A percentile compares a stretch with the other conserved stretches of the same genome.
phyloP scores from a whole-genome alignment of 2,329 filamentous ascomycete genomes.

The Neoarthrinium moseri region DNA sequence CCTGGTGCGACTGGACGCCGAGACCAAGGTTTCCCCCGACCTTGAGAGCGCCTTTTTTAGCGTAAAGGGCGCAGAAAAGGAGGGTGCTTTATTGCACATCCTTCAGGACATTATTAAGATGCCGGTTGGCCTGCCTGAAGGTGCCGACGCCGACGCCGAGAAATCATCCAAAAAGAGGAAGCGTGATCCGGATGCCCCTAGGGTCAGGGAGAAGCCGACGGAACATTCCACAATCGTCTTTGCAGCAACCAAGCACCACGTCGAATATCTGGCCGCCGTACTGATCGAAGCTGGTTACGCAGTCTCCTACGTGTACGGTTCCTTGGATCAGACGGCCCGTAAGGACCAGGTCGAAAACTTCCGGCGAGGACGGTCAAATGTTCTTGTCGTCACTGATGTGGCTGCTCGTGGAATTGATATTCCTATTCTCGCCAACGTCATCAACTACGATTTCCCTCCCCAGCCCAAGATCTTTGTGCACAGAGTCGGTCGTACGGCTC shows the following conservation, averaged over 20 bases:
- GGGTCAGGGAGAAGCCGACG: slow-evolving; percentile 69
- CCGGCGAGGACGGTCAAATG: slow-evolving; percentile 77
- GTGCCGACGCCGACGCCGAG: slow-evolving; percentile 44
- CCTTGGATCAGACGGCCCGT: slow-evolving; percentile 89
- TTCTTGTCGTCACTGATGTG: slow-evolving; percentile 94
- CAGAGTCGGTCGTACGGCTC: slow-evolving; percentile 90
- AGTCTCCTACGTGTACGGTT: slow-evolving; percentile 92
- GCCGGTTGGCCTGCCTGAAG: slow-evolving; percentile 64
- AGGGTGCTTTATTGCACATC: slow-evolving; percentile 85
- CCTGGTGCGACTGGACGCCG: slow-evolving; percentile 85
- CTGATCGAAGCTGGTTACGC: slow-evolving; percentile 80
- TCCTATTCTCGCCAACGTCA: slow-evolving; percentile 90
- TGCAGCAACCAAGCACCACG: slow-evolving; percentile 92
- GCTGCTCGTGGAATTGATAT: slow-evolving; percentile 98
- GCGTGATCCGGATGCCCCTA: slow-evolving; percentile 52
- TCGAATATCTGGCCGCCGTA: slow-evolving; percentile 86
- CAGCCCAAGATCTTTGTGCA: slow-evolving; percentile 97
- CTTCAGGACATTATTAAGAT: slow-evolving; percentile 92
- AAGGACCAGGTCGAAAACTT: slow-evolving; percentile 92
- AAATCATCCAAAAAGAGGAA: slow-evolving; percentile 70
- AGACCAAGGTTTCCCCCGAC: slow-evolving; percentile 94
- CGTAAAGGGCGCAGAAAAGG: slow-evolving; percentile 89
- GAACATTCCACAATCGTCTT: slow-evolving; percentile 94
- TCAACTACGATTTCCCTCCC: slow-evolving; percentile 97
- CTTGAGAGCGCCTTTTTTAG: slow-evolving; percentile 95